Evolutionary conservation across 257 asterid genomes (phyloP).

Genomic region (Nicotiana sylvestris): DNA sequence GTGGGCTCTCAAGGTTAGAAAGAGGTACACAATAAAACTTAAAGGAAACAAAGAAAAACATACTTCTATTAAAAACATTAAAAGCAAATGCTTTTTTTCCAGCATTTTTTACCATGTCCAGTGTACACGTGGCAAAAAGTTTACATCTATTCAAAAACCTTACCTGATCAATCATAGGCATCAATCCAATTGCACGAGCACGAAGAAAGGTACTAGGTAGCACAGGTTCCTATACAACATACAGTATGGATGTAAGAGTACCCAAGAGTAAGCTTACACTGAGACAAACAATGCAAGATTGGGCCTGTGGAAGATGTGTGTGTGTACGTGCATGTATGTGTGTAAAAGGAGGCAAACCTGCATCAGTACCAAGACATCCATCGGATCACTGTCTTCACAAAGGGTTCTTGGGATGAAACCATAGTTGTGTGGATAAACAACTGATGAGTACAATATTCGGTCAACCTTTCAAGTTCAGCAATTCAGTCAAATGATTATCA

Average conservation of each 20-base stretch:
- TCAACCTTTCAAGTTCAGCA: slow-evolving; percentile 49
- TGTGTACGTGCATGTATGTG: neutral
- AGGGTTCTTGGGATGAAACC: slow-evolving; percentile 89
- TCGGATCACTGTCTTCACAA: slow-evolving; percentile 88
- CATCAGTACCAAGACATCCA: slow-evolving; percentile 85
- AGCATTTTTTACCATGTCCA: neutral
- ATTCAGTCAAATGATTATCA: neutral
- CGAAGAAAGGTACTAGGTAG: slow-evolving; percentile 83
- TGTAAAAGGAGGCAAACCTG: slow-evolving; percentile 45
- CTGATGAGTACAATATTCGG: slow-evolving; percentile 85
- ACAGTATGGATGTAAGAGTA: neutral
- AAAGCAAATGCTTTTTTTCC: neutral
- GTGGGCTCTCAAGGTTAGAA: neutral
- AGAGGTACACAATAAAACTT: neutral
- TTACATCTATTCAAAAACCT: neutral
- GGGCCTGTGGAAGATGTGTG: neutral
- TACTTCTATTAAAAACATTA: too few species aligned
- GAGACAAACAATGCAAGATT: slow-evolving; percentile 7
- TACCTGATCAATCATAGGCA: slow-evolving; percentile 99
- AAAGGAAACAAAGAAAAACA: neutral
- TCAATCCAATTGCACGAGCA: slow-evolving; percentile 94
- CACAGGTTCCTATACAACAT: slow-evolving; percentile 63
- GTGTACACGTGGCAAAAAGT: neutral
- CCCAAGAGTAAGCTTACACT: neutral
- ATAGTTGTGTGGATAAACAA: slow-evolving; percentile 92